A percentile compares a stretch with the other conserved stretches of the same genome.
phyloP scores from a whole-genome alignment of 1,139 yeast genomes.

The Wickerhamomyces sp. region DNA sequence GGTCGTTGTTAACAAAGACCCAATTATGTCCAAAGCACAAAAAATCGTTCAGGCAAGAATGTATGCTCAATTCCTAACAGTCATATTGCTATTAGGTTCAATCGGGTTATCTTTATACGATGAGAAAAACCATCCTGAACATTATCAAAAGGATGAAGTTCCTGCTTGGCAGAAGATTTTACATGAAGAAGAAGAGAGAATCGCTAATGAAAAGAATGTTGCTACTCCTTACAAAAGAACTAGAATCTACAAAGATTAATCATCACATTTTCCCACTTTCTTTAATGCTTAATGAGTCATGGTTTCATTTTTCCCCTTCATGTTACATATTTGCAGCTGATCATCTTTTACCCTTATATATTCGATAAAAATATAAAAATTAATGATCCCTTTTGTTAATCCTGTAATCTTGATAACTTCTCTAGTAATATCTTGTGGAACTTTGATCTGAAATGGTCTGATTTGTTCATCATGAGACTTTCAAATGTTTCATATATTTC shows the following conservation, averaged over 20 bases:
- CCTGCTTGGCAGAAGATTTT: slow-evolving; percentile 41
- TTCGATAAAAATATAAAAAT: not conserved
- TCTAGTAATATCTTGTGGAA: slow-evolving; percentile 31
- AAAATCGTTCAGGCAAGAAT: slow-evolving; percentile 91
- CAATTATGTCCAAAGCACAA: slow-evolving; percentile 72
- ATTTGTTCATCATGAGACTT: slow-evolving; percentile 37
- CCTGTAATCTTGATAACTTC: slow-evolving; percentile 1
- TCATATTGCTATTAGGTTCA: slow-evolving; percentile 58
- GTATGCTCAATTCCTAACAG: slow-evolving; percentile 85
- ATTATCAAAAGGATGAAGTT: slow-evolving; percentile 32
- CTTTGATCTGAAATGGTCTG: slow-evolving; percentile 29
- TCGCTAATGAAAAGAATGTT: slow-evolving; percentile 6
- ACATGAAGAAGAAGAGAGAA: slow-evolving; percentile 30
- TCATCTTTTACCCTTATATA: not conserved
- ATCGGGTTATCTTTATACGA: slow-evolving; percentile 62
- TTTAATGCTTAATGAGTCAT: not conserved
- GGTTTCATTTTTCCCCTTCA: not conserved
- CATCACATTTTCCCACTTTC: not conserved
- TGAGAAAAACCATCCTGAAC: slow-evolving; percentile 43
- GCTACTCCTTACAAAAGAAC: slow-evolving; percentile 20
- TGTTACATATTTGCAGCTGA: not conserved
- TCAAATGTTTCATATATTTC: slow-evolving; percentile 41
- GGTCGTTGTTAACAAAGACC: slow-evolving; percentile 71
- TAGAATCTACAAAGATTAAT: slow-evolving; percentile 21
- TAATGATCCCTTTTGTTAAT: not conserved